Conservation (phyloP, 805 yeast genomes). For the Metschnikowia lachancei region DNA sequence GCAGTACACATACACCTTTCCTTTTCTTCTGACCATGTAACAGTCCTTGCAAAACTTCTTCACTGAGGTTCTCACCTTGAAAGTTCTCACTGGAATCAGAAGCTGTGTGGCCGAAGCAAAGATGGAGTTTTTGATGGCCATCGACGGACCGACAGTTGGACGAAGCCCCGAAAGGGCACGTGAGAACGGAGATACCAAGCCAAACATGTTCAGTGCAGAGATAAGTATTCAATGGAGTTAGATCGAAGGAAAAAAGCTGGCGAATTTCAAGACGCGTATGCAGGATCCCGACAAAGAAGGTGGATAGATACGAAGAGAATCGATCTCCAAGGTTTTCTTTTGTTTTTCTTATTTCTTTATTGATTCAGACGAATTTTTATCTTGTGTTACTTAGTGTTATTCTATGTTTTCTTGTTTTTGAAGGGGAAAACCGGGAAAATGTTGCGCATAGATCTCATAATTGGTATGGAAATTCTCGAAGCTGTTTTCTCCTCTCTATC, state of each 20-base stretch:
- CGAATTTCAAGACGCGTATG: not conserved
- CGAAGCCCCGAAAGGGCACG: constrained; percentile 18
- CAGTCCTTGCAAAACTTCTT: constrained; percentile 93
- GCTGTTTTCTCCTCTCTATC: no score
- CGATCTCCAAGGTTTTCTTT: no score
- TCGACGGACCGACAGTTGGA: constrained; percentile 8
- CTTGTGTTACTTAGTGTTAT: no score
- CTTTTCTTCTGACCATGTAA: constrained; percentile 88
- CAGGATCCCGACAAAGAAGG: not conserved
- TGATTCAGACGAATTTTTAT: no score
- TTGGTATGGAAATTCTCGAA: no score
- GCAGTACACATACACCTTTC: constrained; percentile 89
- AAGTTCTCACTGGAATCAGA: constrained; percentile 48
- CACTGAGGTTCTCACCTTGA: constrained; percentile 89
- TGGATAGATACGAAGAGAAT: not conserved
- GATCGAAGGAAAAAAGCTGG: not conserved
- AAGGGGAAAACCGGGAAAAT: no score
- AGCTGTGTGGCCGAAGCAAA: constrained; percentile 15
- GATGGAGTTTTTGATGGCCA: constrained; percentile 13
- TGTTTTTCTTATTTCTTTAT: no score
- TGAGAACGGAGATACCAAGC: constrained; percentile 16
- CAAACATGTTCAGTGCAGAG: constrained; percentile 14
- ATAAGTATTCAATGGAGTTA: not conserved
- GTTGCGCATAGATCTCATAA: no score
- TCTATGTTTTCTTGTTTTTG: no score